These are phyloP conservation scores for Leccinum variabile DNA, from an alignment of 1,284 basidiomycete species.

Conservation along the genomic window DNA sequence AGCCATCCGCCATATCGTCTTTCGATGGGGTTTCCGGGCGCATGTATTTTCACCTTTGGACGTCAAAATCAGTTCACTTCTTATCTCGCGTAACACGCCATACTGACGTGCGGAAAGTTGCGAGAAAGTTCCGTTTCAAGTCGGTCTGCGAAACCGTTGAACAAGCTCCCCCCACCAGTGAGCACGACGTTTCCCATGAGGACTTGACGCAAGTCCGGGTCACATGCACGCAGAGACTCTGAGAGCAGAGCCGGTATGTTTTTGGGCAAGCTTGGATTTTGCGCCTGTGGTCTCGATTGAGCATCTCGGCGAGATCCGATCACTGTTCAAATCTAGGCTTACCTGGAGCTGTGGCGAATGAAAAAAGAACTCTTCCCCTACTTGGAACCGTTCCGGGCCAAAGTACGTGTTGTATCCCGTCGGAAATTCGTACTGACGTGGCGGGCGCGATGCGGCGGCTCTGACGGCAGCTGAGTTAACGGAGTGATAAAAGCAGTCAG, in stretches of 20 bases:
- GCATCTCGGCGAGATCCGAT: background rate
- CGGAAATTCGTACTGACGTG: conserved; percentile 90
- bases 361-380: conserved; percentile 90
- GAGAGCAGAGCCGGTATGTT: conserved; percentile 80
- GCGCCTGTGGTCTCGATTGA: conserved; percentile 42
- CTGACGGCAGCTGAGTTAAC: conserved; percentile 37
- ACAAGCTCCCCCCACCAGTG: conserved; percentile 87
- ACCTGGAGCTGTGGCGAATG: conserved; percentile 78
- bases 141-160: conserved; percentile 86
- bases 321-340: conserved; percentile 31
- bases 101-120: conserved; percentile 74
- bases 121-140: conserved; percentile 82
- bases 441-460: conserved; percentile 49
- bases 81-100: conserved; percentile 2
- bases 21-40: conserved; percentile 86
- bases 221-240: conserved; percentile 81
- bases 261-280: conserved; percentile 70
- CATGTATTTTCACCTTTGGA: conserved; percentile 77
- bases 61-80: conserved; percentile 10
- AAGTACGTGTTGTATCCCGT: conserved; percentile 91
- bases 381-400: conserved; percentile 77
- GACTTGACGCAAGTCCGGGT: conserved; percentile 88
- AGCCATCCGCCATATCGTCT: conserved; percentile 90
- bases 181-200: conserved; percentile 93
- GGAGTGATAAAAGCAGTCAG: background rate